phyloP scores from a whole-genome alignment of 805 yeast species.

The Kodamaea neixiangensis region DNA sequence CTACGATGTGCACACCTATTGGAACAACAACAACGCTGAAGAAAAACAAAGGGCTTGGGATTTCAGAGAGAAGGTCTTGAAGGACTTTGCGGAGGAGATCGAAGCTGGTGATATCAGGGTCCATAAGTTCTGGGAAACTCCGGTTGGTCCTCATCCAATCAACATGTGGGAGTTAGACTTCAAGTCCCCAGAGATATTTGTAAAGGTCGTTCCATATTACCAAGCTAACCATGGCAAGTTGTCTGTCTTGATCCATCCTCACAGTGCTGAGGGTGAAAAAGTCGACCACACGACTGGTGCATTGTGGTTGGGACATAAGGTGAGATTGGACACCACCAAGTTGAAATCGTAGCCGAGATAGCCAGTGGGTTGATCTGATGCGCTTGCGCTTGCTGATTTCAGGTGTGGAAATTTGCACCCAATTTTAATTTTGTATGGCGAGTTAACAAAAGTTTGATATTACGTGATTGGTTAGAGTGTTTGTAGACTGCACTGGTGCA shows the following conservation, averaged over 20 bases:
- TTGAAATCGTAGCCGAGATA: slow-evolving; percentile 3
- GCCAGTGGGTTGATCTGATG: too few species aligned
- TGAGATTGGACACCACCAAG: slow-evolving; percentile 22
- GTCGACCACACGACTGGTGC: slow-evolving; percentile 57
- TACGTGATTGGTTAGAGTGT: too few species aligned
- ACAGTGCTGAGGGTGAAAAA: slow-evolving; percentile 40
- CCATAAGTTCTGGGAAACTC: slow-evolving; percentile 46
- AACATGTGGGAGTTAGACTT: slow-evolving; percentile 62
- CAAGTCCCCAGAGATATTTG: slow-evolving; percentile 45
- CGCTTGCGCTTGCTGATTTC: too few species aligned
- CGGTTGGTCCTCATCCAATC: slow-evolving; percentile 61
- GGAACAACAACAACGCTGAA: slow-evolving; percentile 34
- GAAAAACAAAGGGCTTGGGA: slow-evolving; percentile 37
- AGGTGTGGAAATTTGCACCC: neutral
- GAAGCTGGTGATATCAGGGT: slow-evolving; percentile 43
- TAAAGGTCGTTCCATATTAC: slow-evolving; percentile 49
- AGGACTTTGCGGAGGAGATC: slow-evolving; percentile 45
- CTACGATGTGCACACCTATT: slow-evolving; percentile 60
- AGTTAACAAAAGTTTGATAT: too few species aligned
- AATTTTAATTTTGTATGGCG: too few species aligned
- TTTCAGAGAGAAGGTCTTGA: slow-evolving; percentile 40
- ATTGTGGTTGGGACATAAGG: slow-evolving; percentile 56
- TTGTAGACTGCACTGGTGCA: too few species aligned
- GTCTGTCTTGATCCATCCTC: slow-evolving; percentile 58
- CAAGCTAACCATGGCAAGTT: slow-evolving; percentile 54